A percentile compares a stretch with the other conserved stretches of the same genome.
phyloP scores from a whole-genome alignment of 1,139 yeast genomes.

The Taphrina communis region DNA sequence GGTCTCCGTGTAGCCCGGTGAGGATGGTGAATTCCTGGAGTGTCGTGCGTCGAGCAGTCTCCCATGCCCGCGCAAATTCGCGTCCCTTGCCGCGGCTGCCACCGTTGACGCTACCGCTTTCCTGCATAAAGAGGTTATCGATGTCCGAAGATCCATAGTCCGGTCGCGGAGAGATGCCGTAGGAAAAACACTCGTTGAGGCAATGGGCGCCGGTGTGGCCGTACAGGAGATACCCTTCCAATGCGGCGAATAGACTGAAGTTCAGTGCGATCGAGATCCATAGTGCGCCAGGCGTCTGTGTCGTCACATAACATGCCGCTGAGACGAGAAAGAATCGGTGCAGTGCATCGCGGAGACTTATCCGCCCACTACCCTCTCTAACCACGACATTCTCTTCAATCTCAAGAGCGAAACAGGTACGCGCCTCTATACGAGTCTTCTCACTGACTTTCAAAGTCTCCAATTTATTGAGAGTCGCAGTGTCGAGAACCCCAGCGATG shows the following conservation, averaged over 20 bases:
- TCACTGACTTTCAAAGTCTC: background rate
- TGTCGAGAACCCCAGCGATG: background rate
- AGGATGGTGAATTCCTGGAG: background rate
- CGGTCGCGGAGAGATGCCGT: constrained; percentile 7
- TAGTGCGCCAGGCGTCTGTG: constrained; percentile 1
- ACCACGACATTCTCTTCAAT: background rate
- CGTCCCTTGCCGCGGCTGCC: background rate
- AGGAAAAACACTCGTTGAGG: constrained; percentile 28
- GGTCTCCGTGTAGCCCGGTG: background rate
- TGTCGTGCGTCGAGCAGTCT: background rate
- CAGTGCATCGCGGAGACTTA: constrained; percentile 24
- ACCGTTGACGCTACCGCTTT: too few relatives aligned
- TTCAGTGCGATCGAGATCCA: constrained; percentile 33
- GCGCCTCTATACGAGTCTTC: background rate
- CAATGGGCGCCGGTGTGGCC: constrained; percentile 6
- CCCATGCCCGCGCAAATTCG: background rate
- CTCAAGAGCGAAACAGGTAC: background rate
- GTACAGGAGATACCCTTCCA: constrained; percentile 24
- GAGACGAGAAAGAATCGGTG: constrained; percentile 30
- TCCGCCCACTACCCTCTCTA: background rate
- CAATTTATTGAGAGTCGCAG: background rate
- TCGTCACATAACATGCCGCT: background rate
- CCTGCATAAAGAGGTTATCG: constrained; percentile 7
- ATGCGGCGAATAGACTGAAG: constrained; percentile 22
- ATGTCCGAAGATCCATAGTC: background rate